A percentile compares a stretch with the other conserved stretches of the same genome.
Conservation (phyloP, 2,329 filamentous ascomycete genomes). For the Colletotrichum sp. region DNA sequence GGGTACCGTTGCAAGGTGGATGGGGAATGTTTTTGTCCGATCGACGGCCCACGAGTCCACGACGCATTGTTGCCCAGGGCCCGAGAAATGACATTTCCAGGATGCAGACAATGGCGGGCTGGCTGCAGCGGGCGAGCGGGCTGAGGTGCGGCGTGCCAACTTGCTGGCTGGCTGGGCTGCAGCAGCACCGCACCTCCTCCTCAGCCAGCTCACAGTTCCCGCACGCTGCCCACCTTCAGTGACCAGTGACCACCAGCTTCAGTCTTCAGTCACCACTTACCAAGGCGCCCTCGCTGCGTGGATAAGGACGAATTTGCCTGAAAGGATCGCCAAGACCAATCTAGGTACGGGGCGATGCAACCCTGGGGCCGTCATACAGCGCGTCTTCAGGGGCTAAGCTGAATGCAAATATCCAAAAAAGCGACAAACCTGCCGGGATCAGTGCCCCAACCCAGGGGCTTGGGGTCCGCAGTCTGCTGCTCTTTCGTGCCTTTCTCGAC, state of each 20-base stretch:
- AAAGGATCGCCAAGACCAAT: slow-evolving; percentile 12
- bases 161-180: neutral
- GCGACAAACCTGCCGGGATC: neutral
- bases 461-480: neutral
- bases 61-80: slow-evolving; percentile 1
- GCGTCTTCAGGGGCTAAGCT: slow-evolving; percentile 11
- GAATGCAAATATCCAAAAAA: slow-evolving; percentile 10
- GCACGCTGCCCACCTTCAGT: neutral
- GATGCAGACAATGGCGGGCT: neutral
- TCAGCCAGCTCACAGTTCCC: neutral
- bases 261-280: neutral
- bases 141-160: neutral
- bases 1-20: slow-evolving; percentile 13
- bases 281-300: neutral
- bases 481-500: neutral
- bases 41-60: slow-evolving; percentile 4
- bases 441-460: neutral
- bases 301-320: neutral
- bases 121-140: neutral
- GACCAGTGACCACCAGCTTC: neutral
- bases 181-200: neutral
- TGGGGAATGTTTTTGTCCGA: slow-evolving; percentile 15
- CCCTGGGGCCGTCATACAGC: slow-evolving; percentile 1
- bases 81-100: slow-evolving; percentile 17
- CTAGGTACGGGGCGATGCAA: slow-evolving; percentile 2